Conservation (phyloP, 768 basidiomycete genomes). For the Solioccasus polychromus region DNA sequence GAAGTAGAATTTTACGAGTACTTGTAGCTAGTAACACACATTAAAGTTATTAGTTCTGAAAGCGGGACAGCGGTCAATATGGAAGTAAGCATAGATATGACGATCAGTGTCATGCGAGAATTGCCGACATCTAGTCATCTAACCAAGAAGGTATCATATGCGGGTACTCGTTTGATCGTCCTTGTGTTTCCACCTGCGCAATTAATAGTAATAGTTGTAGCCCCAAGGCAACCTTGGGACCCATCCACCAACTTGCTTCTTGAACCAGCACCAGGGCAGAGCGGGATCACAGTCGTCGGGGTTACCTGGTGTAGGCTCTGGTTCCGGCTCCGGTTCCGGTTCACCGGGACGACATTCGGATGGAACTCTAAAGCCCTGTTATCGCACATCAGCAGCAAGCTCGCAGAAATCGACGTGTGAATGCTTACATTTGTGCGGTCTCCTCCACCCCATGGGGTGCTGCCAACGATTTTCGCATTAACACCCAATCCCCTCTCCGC, state of each 20-base stretch:
- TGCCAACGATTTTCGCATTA: constrained; percentile 69
- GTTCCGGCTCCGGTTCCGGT: constrained; percentile 14
- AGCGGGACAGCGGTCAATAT: constrained; percentile 10
- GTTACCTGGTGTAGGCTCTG: constrained; percentile 29
- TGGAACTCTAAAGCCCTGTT: constrained; percentile 42
- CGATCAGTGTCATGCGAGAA: not conserved
- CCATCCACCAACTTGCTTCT: constrained; percentile 16
- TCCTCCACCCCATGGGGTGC: constrained; percentile 94
- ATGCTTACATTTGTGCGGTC: constrained; percentile 60
- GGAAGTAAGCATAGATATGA: not conserved
- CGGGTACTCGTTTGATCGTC: constrained; percentile 10
- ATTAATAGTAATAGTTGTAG: constrained; percentile 21
- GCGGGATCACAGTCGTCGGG: constrained; percentile 29
- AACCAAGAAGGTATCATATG: constrained; percentile 14
- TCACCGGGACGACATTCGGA: constrained; percentile 34
- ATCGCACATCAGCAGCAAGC: not conserved
- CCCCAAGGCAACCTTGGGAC: constrained; percentile 25
- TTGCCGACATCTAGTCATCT: constrained; percentile 12
- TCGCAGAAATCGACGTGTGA: not conserved
- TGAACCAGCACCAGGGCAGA: constrained; percentile 25
- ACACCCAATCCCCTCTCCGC: constrained; percentile 76
- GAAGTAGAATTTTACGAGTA: too few species aligned
- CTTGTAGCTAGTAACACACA: too few species aligned
- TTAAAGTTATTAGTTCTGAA: constrained; percentile 12
- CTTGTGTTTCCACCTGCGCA: constrained; percentile 7